These are phyloP conservation scores for Eucalyptus sp. DNA, from an alignment of 345 rosid species.

Conservation along the genomic window DNA sequence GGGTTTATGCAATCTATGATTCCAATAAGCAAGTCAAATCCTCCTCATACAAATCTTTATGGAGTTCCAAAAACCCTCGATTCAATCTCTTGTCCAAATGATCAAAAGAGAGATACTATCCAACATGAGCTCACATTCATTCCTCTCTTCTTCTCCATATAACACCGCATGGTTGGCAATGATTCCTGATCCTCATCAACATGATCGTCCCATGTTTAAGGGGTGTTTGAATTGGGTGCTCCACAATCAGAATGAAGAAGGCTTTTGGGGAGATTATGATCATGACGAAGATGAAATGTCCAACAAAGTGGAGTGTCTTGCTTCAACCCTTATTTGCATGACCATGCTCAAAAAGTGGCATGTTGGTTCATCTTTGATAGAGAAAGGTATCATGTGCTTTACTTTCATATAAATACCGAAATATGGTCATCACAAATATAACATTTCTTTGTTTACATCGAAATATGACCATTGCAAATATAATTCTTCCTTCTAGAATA, in stretches of 20 bases:
- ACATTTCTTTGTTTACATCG: neutral
- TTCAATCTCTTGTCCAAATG: neutral
- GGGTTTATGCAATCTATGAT: neutral
- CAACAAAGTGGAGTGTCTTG: constrained; percentile 15
- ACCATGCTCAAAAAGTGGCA: constrained; percentile 42
- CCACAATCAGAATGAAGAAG: constrained; percentile 27
- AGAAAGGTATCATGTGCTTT: constrained; percentile 13
- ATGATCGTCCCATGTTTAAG: neutral
- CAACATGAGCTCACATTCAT: neutral
- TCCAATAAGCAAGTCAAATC: neutral
- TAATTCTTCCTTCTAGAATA: neutral
- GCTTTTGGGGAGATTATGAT: constrained; percentile 33
- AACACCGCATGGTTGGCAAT: neutral
- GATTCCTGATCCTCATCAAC: neutral
- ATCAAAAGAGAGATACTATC: neutral
- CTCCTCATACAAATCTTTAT: neutral
- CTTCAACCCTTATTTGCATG: constrained; percentile 36
- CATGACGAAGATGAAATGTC: constrained; percentile 4
- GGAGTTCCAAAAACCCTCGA: neutral
- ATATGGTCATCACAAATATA: neutral
- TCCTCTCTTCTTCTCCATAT: neutral
- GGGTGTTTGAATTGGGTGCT: constrained; percentile 35
- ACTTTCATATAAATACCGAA: neutral
- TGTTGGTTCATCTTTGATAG: neutral
- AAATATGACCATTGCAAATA: neutral